phyloP scores from a whole-genome alignment of 257 asterid genomes.

The Primulina huaijiensis region DNA sequence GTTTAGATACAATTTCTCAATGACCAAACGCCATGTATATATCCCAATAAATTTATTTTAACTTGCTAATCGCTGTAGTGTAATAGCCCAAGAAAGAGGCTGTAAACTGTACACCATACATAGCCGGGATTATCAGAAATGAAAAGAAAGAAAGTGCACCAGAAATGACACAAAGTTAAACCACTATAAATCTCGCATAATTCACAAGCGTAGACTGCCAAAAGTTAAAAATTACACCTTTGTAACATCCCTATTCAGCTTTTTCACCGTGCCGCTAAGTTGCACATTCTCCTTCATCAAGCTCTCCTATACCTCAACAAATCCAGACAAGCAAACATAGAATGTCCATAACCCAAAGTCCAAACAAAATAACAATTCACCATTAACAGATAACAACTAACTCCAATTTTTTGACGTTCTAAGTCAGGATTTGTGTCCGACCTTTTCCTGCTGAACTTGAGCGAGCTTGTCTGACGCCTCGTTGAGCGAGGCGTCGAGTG shows the following conservation, averaged over 20 bases:
- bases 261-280: constrained; percentile 44
- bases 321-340: constrained; percentile 9
- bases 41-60: too few species aligned
- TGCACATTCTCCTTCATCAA: constrained; percentile 42
- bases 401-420: too few species aligned
- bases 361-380: background rate
- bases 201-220: background rate
- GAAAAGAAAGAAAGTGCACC: background rate
- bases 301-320: constrained; percentile 34
- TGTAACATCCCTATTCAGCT: constrained; percentile 52
- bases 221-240: constrained; percentile 32
- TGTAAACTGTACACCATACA: too few species aligned
- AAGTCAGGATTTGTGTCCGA: constrained; percentile 15
- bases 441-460: constrained; percentile 67
- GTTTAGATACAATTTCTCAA: background rate
- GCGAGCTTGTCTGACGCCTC: constrained; percentile 59
- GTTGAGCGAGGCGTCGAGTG: constrained; percentile 56
- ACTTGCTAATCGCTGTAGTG: background rate
- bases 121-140: too few species aligned
- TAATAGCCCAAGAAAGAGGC: too few species aligned
- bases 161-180: background rate
- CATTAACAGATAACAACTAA: background rate
- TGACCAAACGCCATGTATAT: too few species aligned
- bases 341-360: constrained; percentile 24
- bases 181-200: too few species aligned